Base-by-base conservation (phyloP, 2,329 filamentous ascomycete genomes). In the Sclerotinia sclerotiorum region DNA sequence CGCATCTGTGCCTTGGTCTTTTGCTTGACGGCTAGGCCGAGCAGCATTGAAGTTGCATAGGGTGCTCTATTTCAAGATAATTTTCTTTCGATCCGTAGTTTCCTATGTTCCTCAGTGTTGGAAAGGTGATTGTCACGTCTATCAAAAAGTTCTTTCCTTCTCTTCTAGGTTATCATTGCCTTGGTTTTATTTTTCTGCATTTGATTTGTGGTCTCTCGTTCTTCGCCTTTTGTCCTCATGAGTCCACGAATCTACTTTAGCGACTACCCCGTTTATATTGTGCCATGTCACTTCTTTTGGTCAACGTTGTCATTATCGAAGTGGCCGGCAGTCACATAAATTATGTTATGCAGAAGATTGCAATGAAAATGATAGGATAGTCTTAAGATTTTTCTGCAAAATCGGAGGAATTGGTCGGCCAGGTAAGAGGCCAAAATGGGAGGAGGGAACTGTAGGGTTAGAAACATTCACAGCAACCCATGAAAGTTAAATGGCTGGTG, bases 161-260 rank as follows among this genome's bases (percentile, higher is more conserved):
- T 65, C 74, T 75, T 71, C 71, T 77, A 73, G 74, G 74, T 73
- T 73, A 73, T 76, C 67, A 69, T 76, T 68, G 72, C 72, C 71
- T 71, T 69, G 74, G 72, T 72, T 73, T 73, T 62, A 54, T 69
- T 70, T 69, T 70, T 70, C 67, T 68, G 72, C 68, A 71, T 74
- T 74, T 72, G 72, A 73, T 73, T 74, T 68, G 73, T 68, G 72
- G 70, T 72, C 71, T 75, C 70, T 74, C 74, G 67, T 74, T 75
- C 70, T 70, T 70, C 68, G 57, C 58, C 69, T 73, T 72, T 73
- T 68, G 68, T 75, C 72, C 69, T 78, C 69, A 78, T 76, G 77
- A 76, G 74, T 73, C 73, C 72, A 78, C 77, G 77, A 78, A 78
- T 78, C 75, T 78, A 75, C 75, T 78, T 77, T 74, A 76, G 77